Evolutionary conservation across 169 alveolate genomes (phyloP).

Genomic region (Theileria sp.): DNA sequence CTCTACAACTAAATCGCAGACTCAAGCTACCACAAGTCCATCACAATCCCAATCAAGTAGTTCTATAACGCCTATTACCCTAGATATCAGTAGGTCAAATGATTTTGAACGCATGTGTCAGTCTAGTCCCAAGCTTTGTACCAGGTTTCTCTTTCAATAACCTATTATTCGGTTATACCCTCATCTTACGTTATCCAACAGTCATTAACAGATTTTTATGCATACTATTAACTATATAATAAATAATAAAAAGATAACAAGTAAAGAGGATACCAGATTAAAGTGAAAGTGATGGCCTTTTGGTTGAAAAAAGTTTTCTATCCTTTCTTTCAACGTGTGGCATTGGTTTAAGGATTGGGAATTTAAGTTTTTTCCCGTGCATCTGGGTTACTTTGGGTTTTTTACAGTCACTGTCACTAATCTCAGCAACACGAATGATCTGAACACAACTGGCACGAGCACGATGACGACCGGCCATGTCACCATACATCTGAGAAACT

Average conservation of each 20-base stretch:
- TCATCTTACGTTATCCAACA: background rate
- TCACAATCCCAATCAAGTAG: no score
- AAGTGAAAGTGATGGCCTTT: slow-evolving; percentile 46
- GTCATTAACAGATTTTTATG: no score
- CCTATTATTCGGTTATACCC: background rate
- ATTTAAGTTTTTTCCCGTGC: slow-evolving; percentile 83
- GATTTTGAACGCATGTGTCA: background rate
- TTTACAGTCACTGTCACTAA: slow-evolving; percentile 77
- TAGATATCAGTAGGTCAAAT: background rate
- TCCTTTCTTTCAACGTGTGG: slow-evolving; percentile 42
- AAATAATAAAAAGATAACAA: background rate
- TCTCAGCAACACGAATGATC: slow-evolving; percentile 87
- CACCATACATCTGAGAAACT: slow-evolving; percentile 93
- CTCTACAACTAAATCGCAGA: background rate
- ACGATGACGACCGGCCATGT: slow-evolving; percentile 98
- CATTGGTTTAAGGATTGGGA: slow-evolving; percentile 81
- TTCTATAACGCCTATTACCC: no score
- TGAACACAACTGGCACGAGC: slow-evolving; percentile 93
- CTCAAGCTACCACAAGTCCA: no score
- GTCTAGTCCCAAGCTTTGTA: background rate
- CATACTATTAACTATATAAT: background rate
- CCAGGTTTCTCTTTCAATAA: background rate
- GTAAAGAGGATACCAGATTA: slow-evolving; percentile 17
- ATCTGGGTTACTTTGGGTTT: slow-evolving; percentile 85
- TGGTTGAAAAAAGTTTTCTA: slow-evolving; percentile 32